A percentile compares a stretch with the other conserved stretches of the same genome.
Conservation (phyloP, 805 yeast genomes). For the Candida ficus region DNA sequence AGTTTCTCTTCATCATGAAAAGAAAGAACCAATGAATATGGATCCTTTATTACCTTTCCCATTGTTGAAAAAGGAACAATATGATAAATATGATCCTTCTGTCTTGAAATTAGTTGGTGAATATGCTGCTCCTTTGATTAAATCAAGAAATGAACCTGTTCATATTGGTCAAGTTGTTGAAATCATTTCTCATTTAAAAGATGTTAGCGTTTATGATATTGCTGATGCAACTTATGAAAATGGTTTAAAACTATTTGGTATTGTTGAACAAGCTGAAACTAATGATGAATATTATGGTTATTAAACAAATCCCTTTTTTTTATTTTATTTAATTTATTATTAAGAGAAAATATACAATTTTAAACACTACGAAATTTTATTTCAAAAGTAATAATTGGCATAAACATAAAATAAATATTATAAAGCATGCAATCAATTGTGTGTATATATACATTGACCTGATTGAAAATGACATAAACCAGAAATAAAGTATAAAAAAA, state of each 20-base stretch:
- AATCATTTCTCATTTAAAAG: slow-evolving; percentile 49
- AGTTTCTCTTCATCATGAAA: slow-evolving; percentile 2
- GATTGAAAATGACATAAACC: no score
- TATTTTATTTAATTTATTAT: no score
- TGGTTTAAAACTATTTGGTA: slow-evolving; percentile 40
- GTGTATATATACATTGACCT: no score
- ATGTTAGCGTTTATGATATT: slow-evolving; percentile 37
- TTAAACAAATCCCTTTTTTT: no score
- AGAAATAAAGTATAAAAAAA: no score
- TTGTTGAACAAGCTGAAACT: slow-evolving; percentile 18
- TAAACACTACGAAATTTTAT: no score
- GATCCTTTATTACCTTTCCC: slow-evolving; percentile 58
- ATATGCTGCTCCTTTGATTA: slow-evolving; percentile 43
- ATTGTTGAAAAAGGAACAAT: slow-evolving; percentile 60
- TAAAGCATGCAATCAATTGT: no score
- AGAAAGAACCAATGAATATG: slow-evolving; percentile 21
- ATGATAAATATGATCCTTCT: slow-evolving; percentile 28
- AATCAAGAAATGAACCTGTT: slow-evolving; percentile 91
- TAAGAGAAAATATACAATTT: no score
- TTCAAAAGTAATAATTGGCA: background rate
- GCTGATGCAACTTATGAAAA: slow-evolving; percentile 48
- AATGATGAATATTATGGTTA: slow-evolving; percentile 4
- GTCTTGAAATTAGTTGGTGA: slow-evolving; percentile 27
- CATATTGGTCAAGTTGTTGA: slow-evolving; percentile 75
- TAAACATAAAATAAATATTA: background rate